Base-by-base conservation (phyloP, 1,284 basidiomycete species). In the Cryptococcus deneoformans region DNA sequence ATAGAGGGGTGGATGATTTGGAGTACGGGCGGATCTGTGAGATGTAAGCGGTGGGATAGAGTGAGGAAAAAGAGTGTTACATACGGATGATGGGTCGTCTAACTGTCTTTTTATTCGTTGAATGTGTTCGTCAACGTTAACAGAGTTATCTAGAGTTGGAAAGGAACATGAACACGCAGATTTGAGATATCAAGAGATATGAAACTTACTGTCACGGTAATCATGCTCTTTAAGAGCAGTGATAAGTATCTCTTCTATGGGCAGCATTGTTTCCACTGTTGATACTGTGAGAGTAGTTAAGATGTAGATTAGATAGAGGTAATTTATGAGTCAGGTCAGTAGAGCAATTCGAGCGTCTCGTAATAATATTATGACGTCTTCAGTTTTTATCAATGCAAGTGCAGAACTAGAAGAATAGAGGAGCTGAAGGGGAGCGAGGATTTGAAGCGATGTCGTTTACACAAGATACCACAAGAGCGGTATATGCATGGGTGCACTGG, bases 141-240 rank as follows among this genome's bases (percentile, higher is more conserved):
- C 38, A 8, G 35, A 52, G 10, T 47, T 59, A 50, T 53, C 24
- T 57, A 14, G 7, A 36, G 57, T n/a, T 38, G n/a, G 3, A 14
- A 50, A 38, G 29, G 4, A 10, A 11, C 14, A 24, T 7, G 20
- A 11, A 39, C 50, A 40, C 11, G 34, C 8, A 5, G 36, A 46
- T n/a, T 7, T 5, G 29, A 29, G 29, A 29, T 29, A 29, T 29
- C 29, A 29, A 29, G 29, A 6, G 35, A 36, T 6, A 8, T 16
- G 5, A 4, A 29, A 24, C 48, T 34, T 29, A n/a, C 46, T 46
- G 6, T 24, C 40, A 11, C n/a, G 9, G 24, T 58, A 54, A 35
- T 72, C 72, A 50, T 71, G 69, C 60, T 77, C 74, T 5, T 63
- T 50, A 1, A 72, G 50, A 9, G 70, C 72, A 42, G 69, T 71